phyloP scores from a whole-genome alignment of 1,284 basidiomycete genomes.

The Tilletia walkeri region DNA sequence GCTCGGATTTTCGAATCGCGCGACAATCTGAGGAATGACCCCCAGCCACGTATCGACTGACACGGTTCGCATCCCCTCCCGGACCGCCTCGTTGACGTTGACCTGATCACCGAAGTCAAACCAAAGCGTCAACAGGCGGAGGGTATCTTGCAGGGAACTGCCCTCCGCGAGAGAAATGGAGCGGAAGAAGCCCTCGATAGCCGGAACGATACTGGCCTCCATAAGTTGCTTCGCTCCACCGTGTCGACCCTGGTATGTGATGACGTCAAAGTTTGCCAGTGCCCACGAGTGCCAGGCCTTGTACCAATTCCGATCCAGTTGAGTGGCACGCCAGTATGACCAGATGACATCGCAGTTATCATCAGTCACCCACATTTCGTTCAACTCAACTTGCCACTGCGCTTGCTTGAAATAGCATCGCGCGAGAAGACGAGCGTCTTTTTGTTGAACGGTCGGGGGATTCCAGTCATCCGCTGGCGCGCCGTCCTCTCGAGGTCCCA shows the following conservation, averaged over 20 bases:
- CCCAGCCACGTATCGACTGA: slow-evolving; percentile 98
- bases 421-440: slow-evolving; percentile 83
- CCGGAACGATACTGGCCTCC: slow-evolving; percentile 84
- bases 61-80: slow-evolving; percentile 80
- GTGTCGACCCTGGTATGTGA: slow-evolving; percentile 60
- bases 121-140: slow-evolving; percentile 92
- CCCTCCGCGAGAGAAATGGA: slow-evolving; percentile 83
- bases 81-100: slow-evolving; percentile 86
- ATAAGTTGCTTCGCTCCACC: slow-evolving; percentile 69
- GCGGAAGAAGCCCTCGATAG: slow-evolving; percentile 90
- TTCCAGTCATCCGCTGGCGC: slow-evolving; percentile 47
- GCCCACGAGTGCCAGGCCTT: slow-evolving; percentile 99
- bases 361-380: slow-evolving; percentile 68
- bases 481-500: slow-evolving; percentile 56
- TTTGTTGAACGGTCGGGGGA: slow-evolving; percentile 59
- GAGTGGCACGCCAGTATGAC: slow-evolving; percentile 81
- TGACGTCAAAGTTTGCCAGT: slow-evolving; percentile 91
- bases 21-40: slow-evolving; percentile 99
- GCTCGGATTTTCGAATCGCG: slow-evolving; percentile 92
- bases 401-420: slow-evolving; percentile 96
- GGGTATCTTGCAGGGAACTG: slow-evolving; percentile 90
- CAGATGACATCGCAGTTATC: slow-evolving; percentile 57
- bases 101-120: slow-evolving; percentile 95
- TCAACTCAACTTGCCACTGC: slow-evolving; percentile 81
- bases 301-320: slow-evolving; percentile 91